Evolutionary conservation across 768 basidiomycete species (phyloP).

Genomic region (Lentinula detonsa): DNA sequence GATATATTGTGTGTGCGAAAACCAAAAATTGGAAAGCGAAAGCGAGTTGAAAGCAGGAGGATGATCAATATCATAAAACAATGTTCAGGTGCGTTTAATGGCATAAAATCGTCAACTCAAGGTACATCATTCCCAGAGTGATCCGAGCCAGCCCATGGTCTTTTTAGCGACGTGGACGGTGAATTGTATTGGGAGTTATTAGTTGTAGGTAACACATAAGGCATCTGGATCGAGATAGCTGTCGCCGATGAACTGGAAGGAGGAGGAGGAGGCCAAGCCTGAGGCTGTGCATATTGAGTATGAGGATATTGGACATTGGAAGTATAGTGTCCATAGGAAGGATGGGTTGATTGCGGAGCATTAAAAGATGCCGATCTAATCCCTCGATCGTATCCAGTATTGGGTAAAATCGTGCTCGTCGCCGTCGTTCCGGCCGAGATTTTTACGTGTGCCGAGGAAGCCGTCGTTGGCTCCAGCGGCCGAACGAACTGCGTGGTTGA

Average conservation of each 20-base stretch:
- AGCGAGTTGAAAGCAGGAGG: neutral
- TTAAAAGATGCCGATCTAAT: neutral
- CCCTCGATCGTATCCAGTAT: neutral
- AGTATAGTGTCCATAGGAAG: neutral
- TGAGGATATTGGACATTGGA: neutral
- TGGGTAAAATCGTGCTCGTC: neutral
- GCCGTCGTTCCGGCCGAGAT: neutral
- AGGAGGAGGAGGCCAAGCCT: neutral
- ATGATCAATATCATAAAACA: neutral
- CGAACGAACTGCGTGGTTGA: neutral
- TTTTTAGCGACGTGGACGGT: neutral
- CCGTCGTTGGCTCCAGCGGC: neutral
- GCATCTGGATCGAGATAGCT: constrained; percentile 2
- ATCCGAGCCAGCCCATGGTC: neutral
- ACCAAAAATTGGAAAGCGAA: neutral
- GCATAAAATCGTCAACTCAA: neutral
- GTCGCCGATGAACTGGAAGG: neutral
- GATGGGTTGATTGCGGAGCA: neutral
- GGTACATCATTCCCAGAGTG: neutral
- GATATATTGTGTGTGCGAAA: neutral
- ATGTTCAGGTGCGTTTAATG: neutral
- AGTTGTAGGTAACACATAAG: neutral
- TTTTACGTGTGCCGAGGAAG: neutral
- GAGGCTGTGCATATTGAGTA: neutral
- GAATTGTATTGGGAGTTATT: neutral